Evolutionary conservation across 2,329 filamentous ascomycete genomes (phyloP).

Genomic region (Aurifilum marmelostoma): DNA sequence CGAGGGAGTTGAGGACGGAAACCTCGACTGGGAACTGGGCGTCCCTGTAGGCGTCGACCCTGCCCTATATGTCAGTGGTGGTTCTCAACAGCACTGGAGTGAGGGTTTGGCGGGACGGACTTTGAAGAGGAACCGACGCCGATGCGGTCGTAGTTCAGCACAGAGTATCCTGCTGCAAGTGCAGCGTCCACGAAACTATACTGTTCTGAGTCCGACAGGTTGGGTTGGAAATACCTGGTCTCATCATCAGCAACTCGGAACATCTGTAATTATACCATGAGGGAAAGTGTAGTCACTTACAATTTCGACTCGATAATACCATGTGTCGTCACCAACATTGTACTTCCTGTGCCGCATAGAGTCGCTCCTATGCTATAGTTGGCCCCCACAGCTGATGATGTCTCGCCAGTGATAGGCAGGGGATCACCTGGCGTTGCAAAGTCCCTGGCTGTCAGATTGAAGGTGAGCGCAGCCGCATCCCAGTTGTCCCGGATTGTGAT

Average conservation of each 20-base stretch:
- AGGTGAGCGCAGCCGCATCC: conserved; percentile 36
- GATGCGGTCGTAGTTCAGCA: conserved; percentile 40
- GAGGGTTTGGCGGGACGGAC: conserved; percentile 23
- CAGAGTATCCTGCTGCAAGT: conserved; percentile 36
- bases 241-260: background rate
- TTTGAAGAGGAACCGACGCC: conserved; percentile 39
- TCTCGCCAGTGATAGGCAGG: conserved; percentile 33
- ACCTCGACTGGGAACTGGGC: conserved; percentile 40
- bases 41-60: conserved; percentile 34
- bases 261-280: no score
- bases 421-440: conserved; percentile 32
- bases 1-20: conserved; percentile 36
- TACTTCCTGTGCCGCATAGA: conserved; percentile 35
- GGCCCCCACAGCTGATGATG: conserved; percentile 32
- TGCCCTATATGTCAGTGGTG: conserved; percentile 10
- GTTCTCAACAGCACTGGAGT: no score
- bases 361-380: conserved; percentile 36
- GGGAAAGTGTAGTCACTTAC: no score
- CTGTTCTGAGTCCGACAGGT: conserved; percentile 30
- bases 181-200: conserved; percentile 37
- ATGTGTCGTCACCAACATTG: conserved; percentile 36
- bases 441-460: conserved; percentile 37
- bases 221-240: conserved; percentile 37
- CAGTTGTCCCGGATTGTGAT: conserved; percentile 36
- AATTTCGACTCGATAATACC: conserved; percentile 39